These are phyloP conservation scores for Cyclocybe aegerita DNA, from an alignment of 768 basidiomycete genomes.

Conservation along the genomic window DNA sequence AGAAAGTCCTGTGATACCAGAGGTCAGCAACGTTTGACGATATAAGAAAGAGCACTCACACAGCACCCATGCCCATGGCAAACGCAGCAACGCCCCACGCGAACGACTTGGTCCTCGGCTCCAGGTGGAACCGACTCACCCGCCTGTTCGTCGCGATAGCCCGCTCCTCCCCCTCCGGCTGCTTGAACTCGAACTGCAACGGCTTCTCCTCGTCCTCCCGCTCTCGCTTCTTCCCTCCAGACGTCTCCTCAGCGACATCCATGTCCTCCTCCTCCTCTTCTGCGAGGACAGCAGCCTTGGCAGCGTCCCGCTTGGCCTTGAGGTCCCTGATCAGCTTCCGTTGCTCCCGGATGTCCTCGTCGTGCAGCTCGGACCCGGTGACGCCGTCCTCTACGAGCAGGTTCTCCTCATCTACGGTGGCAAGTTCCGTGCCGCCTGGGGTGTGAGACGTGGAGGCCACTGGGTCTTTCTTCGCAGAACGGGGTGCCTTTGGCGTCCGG, in stretches of 20 bases:
- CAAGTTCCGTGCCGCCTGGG: conserved; percentile 59
- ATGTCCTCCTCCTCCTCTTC: conserved; percentile 21
- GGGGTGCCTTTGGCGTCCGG: conserved; percentile 35
- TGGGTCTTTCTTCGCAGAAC: conserved; percentile 29
- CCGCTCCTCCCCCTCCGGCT: conserved; percentile 59
- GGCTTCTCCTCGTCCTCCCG: conserved; percentile 55
- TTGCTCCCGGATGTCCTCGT: conserved; percentile 76
- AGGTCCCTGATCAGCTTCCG: conserved; percentile 72
- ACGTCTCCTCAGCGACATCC: conserved; percentile 38
- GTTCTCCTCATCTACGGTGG: conserved; percentile 64
- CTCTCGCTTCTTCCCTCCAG: conserved; percentile 42
- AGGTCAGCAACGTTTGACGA: background rate
- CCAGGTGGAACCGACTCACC: conserved; percentile 50
- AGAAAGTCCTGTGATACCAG: conserved; percentile 40
- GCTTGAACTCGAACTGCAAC: conserved; percentile 64
- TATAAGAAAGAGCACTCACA: conserved; percentile 49
- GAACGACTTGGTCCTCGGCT: conserved; percentile 70
- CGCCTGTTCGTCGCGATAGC: conserved; percentile 62
- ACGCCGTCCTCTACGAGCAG: conserved; percentile 52
- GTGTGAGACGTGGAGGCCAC: conserved; percentile 29
- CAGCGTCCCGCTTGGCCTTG: conserved; percentile 58
- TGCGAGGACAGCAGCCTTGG: conserved; percentile 13
- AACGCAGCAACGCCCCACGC: conserved; percentile 88
- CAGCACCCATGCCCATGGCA: conserved; percentile 77
- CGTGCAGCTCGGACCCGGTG: conserved; percentile 59